Evolutionary conservation across 2,329 filamentous ascomycete genomes (phyloP).

Genomic region (Trichoderma sp.): DNA sequence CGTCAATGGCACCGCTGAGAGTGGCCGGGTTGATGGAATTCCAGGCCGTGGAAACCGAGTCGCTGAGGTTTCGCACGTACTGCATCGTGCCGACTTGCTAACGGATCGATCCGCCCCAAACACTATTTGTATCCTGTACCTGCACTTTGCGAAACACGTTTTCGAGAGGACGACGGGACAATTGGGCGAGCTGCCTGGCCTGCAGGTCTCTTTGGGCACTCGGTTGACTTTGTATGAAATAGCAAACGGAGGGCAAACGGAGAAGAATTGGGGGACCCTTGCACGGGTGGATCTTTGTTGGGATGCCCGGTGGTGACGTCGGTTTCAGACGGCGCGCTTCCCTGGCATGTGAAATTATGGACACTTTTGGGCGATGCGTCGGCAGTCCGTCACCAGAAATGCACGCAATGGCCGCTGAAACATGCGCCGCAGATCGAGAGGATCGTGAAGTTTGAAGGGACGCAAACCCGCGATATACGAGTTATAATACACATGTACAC

Average conservation of each 20-base stretch:
- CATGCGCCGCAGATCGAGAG: background rate
- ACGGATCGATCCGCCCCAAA: background rate
- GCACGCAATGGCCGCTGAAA: background rate
- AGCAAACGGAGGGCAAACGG: slow-evolving; percentile 9
- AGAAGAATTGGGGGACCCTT: slow-evolving; percentile 6
- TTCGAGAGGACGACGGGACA: background rate
- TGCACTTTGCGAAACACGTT: background rate
- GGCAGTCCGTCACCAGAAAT: background rate
- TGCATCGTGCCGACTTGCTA: slow-evolving; percentile 64
- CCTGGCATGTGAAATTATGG: slow-evolving; percentile 18
- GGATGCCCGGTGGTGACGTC: slow-evolving; percentile 15
- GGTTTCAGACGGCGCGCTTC: slow-evolving; percentile 12
- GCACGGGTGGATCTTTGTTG: slow-evolving; percentile 14
- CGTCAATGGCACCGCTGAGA: slow-evolving; percentile 95
- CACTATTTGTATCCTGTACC: background rate
- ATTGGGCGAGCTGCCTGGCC: slow-evolving; percentile 5
- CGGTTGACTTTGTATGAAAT: background rate
- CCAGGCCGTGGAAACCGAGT: slow-evolving; percentile 97
- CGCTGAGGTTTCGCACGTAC: slow-evolving; percentile 94
- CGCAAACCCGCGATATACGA: background rate
- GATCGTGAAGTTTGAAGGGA: background rate
- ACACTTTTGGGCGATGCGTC: background rate
- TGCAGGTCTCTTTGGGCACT: slow-evolving; percentile 6
- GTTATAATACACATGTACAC: background rate
- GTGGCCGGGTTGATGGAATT: slow-evolving; percentile 99